Percentiles rank a stretch among this genome's conserved stretches.
Conservation (phyloP, 352 stramenopile genomes). For the Pythium insidiosum region DNA sequence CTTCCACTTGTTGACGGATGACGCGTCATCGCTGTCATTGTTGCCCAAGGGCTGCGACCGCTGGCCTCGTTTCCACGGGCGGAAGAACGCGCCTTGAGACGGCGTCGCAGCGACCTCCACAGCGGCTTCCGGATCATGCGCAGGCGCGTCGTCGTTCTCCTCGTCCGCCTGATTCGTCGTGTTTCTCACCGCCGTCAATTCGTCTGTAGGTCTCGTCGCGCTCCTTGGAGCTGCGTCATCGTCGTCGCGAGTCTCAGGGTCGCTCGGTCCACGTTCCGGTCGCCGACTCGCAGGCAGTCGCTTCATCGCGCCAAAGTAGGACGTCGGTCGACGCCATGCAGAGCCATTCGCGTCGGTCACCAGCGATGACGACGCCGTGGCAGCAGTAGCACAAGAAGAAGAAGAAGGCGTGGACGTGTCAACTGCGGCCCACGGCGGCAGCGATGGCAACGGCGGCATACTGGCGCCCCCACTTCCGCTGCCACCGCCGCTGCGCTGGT, state of each 20-base stretch:
- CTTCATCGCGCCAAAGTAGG: conserved; percentile 20
- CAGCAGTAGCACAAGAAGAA: too few relatives aligned
- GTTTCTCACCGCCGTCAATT: too few relatives aligned
- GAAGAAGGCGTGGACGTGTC: not conserved
- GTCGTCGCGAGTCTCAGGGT: too few relatives aligned
- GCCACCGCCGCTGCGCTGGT: too few relatives aligned
- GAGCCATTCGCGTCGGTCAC: not conserved
- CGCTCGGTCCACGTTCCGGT: too few relatives aligned
- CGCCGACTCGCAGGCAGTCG: conserved; percentile 9
- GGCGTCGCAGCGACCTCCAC: conserved; percentile 3
- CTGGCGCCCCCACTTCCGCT: too few relatives aligned
- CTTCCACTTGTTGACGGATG: conserved; percentile 60
- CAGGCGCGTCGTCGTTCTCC: too few relatives aligned
- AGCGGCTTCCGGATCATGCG: conserved; percentile 12
- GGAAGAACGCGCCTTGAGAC: conserved; percentile 35
- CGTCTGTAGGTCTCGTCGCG: conserved; percentile 14
- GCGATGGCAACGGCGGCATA: conserved; percentile 35
- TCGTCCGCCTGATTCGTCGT: too few relatives aligned
- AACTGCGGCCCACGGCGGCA: conserved; percentile 32
- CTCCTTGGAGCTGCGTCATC: too few relatives aligned
- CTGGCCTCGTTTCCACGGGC: conserved; percentile 36
- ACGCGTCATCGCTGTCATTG: conserved; percentile 2
- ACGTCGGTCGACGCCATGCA: conserved; percentile 32
- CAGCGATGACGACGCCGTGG: not conserved
- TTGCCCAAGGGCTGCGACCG: not conserved